phyloP scores from a whole-genome alignment of 2,329 filamentous ascomycete species.

The Lachnellula occidentalis region DNA sequence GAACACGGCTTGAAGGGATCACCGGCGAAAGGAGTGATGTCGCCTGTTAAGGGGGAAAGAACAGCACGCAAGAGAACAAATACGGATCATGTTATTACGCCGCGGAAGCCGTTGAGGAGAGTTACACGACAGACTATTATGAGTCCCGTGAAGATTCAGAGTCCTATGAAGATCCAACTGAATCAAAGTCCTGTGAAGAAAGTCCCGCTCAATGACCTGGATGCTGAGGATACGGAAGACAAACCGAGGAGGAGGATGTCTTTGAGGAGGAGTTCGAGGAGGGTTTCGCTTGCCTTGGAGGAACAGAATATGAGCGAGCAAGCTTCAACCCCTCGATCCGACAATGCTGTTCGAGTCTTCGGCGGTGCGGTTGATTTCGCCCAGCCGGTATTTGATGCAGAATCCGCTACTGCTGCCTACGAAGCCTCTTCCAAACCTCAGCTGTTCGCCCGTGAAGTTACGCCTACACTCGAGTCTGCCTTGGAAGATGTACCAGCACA shows the following conservation, averaged over 20 bases:
- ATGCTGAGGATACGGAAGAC: neutral
- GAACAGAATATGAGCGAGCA: neutral
- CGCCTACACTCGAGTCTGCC: neutral
- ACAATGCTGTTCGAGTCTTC: neutral
- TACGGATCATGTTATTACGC: slow-evolving; percentile 29
- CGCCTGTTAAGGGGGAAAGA: slow-evolving; percentile 1
- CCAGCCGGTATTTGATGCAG: neutral
- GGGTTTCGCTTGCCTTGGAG: slow-evolving; percentile 4
- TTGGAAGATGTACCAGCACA: neutral
- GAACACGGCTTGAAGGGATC: neutral
- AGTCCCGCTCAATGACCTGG: slow-evolving; percentile 5
- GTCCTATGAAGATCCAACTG: neutral
- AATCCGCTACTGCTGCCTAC: neutral
- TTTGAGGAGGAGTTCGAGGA: slow-evolving; percentile 19
- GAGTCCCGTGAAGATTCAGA: too few species aligned
- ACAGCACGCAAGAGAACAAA: slow-evolving; percentile 28
- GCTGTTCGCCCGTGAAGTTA: neutral
- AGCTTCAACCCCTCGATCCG: neutral
- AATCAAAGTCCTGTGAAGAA: neutral
- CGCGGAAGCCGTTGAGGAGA: slow-evolving; percentile 24
- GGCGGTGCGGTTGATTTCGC: neutral
- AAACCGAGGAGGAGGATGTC: slow-evolving; percentile 19
- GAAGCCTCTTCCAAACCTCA: neutral
- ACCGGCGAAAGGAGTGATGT: neutral
- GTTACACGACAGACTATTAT: slow-evolving; percentile 2